Evolutionary conservation across 305 asterid genomes (phyloP).

Genomic region (Fraxinus xanthoxyloides): DNA sequence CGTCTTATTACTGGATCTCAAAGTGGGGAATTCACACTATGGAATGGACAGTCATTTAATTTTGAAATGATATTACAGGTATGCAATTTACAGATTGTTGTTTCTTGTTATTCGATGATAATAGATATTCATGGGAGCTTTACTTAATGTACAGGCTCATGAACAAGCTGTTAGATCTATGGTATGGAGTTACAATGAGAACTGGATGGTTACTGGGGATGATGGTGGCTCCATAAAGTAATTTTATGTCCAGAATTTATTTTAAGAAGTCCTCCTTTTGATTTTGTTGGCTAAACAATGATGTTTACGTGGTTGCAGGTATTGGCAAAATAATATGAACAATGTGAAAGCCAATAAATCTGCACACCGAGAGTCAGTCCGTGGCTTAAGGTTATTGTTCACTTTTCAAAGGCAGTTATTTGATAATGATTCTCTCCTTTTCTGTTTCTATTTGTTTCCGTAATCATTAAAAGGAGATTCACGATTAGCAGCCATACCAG

Average conservation of each 20-base stretch:
- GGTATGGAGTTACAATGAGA: conserved; percentile 98
- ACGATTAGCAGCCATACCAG: neutral
- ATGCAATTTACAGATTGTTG: conserved; percentile 23
- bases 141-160: conserved; percentile 70
- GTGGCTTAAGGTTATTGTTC: conserved; percentile 75
- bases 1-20: conserved; percentile 98
- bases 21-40: conserved; percentile 97
- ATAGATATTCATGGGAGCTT: conserved; percentile 15
- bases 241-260: conserved; percentile 19
- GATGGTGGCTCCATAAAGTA: conserved; percentile 98
- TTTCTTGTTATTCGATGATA: conserved; percentile 18
- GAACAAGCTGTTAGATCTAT: conserved; percentile 98
- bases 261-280: conserved; percentile 4
- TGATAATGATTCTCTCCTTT: neutral
- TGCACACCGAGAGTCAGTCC: conserved; percentile 98
- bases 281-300: conserved; percentile 19
- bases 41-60: conserved; percentile 98
- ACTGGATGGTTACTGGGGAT: conserved; percentile 99
- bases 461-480: neutral
- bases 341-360: conserved; percentile 95
- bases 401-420: conserved; percentile 24
- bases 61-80: conserved; percentile 99
- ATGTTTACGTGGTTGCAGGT: conserved; percentile 57
- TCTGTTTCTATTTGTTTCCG: conserved; percentile 1
- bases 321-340: conserved; percentile 98